A percentile compares a stretch with the other conserved stretches of the same genome.
Conservation (phyloP, 1,139 yeast species). For the Magnusiomyces sp. region DNA sequence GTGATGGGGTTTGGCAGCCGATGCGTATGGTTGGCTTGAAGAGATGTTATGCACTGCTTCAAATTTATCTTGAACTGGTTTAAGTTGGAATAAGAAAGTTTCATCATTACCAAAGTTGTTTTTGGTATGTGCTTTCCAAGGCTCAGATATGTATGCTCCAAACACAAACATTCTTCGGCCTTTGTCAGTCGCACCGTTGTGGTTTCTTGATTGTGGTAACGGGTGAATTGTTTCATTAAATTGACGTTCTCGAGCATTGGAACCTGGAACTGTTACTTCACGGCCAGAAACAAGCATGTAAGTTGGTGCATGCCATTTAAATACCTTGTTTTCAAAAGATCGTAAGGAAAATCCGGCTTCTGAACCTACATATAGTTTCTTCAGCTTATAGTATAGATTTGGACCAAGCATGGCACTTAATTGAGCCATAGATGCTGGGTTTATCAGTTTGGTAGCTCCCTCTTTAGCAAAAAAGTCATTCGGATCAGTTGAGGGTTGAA, state of each 20-base stretch:
- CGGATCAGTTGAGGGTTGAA: background rate
- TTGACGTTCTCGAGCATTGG: conserved; percentile 18
- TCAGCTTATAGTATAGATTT: conserved; percentile 34
- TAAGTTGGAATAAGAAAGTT: conserved; percentile 50
- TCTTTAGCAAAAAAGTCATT: background rate
- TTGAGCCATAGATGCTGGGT: conserved; percentile 37
- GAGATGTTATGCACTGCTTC: conserved; percentile 25
- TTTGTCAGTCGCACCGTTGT: conserved; percentile 14
- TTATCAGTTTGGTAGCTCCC: conserved; percentile 31
- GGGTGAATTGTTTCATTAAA: conserved; percentile 23
- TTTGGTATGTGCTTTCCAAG: conserved; percentile 74
- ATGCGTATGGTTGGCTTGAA: conserved; percentile 13
- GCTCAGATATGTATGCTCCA: conserved; percentile 54
- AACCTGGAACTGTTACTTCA: conserved; percentile 22
- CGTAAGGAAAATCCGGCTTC: conserved; percentile 80
- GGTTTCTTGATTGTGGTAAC: conserved; percentile 16
- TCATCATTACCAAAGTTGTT: conserved; percentile 58
- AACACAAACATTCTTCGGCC: conserved; percentile 42
- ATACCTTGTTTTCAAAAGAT: conserved; percentile 72
- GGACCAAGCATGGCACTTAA: conserved; percentile 29
- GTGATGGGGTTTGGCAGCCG: conserved; percentile 18
- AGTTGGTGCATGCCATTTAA: conserved; percentile 89
- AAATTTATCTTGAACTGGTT: conserved; percentile 57
- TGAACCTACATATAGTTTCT: conserved; percentile 64
- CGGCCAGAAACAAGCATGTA: conserved; percentile 58